Evolutionary conservation across 1,284 basidiomycete genomes (phyloP).

Genomic region (Sporisorium exsertum): DNA sequence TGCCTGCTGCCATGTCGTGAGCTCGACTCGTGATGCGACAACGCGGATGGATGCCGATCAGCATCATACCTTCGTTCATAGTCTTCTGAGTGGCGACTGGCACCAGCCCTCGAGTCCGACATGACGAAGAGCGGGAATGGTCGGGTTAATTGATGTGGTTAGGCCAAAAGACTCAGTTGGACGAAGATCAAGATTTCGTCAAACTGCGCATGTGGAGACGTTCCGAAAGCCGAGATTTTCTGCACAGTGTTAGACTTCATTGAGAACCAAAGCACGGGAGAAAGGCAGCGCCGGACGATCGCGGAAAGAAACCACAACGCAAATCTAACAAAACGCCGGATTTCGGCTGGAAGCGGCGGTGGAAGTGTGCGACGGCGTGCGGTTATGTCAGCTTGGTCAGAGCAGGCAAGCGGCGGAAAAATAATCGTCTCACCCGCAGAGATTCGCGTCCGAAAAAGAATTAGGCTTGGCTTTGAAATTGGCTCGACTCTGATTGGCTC

Average conservation of each 20-base stretch:
- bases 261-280: background rate
- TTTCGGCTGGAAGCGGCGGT: constrained; percentile 34
- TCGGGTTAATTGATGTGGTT: background rate
- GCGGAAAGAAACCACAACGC: background rate
- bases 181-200: background rate
- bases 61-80: background rate
- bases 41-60: background rate
- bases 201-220: constrained; percentile 8
- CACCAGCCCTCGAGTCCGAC: constrained; percentile 11
- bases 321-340: constrained; percentile 6
- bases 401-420: constrained; percentile 9
- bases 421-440: background rate
- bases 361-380: constrained; percentile 14
- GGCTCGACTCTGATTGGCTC: constrained; percentile 27
- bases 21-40: constrained; percentile 12
- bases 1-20: constrained; percentile 12
- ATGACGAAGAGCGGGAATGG: background rate
- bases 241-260: background rate
- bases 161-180: background rate
- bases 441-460: background rate
- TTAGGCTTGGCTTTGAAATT: constrained; percentile 21
- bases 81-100: background rate
- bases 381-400: constrained; percentile 28
- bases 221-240: constrained; percentile 6
- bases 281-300: constrained; percentile 2